Base-by-base conservation (phyloP, 2,329 filamentous ascomycete genomes). In the Aspergillus piperis region DNA sequence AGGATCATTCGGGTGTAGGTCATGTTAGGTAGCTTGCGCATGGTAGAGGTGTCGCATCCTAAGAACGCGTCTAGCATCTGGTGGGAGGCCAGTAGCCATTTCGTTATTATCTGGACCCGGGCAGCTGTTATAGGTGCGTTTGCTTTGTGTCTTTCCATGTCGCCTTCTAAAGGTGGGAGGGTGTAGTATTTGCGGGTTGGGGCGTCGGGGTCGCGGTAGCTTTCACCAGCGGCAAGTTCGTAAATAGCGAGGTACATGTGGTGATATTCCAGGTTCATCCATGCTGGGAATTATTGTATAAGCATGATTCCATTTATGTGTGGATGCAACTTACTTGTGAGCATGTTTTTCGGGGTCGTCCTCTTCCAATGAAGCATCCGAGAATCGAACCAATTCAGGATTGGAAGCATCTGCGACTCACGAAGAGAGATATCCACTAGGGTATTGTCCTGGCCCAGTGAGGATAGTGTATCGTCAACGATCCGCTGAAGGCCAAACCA, bases 201-300 rank as follows among this genome's bases (percentile, higher is more conserved):
- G 1, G 52, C 52, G 6, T 54, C 52, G 8, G 52, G 52, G 17
- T 54, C 52, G n/a, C 52, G 52, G 27, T 54, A 54, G n/a, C 52
- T 39, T 66, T 74, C 71, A 25, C 73, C 73, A 48, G 72, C 67
- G 38, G 69, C 73, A 17, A 74, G 62, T 59, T 75, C 73, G 52
- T 75, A 75, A 59, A 75, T 66, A 10, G 71, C 66, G n/a, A 75
- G 66, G 48, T 66, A 64, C 11, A 68, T 66, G 51, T 68, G 70
- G 48, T 72, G 71, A 32, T 73, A 54, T 47, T 54, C 52, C 8
- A 54, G 52, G 17, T 15, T 36, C 52, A 54, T 36, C 52, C 52
- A 54, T 19, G 23, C 52, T 54, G n/a, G 7, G 17, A 3, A 47
- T 2, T 10, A 13, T 15, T 2, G 10, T 8, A 54, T 44, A 15